Evolutionary conservation across 1,284 basidiomycete genomes (phyloP).

Genomic region (Fistulina hepatica): DNA sequence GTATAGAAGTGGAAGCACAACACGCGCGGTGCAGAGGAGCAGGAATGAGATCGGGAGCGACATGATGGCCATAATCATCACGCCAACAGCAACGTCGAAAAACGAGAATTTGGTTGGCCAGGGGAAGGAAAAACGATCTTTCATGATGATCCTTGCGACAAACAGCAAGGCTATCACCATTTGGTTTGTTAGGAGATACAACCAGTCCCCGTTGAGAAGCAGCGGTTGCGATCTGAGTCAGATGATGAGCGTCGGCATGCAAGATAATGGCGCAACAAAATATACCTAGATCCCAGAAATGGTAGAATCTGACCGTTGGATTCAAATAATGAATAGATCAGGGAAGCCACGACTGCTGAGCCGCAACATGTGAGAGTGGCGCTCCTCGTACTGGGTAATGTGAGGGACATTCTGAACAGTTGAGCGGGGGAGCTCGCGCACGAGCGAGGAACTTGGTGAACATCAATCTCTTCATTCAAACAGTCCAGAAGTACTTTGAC

Average conservation of each 20-base stretch:
- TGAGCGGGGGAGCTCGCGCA: neutral
- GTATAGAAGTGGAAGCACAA: slow-evolving; percentile 41
- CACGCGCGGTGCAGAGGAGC: slow-evolving; percentile 34
- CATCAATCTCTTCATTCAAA: too few relatives aligned
- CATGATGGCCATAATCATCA: slow-evolving; percentile 30
- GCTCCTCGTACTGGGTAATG: slow-evolving; percentile 2
- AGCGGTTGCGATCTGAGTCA: slow-evolving; percentile 11
- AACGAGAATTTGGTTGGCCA: slow-evolving; percentile 2
- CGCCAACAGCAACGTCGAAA: slow-evolving; percentile 23
- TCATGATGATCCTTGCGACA: slow-evolving; percentile 7
- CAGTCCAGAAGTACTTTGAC: neutral
- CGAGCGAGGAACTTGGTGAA: too few relatives aligned
- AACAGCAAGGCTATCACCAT: slow-evolving; percentile 6
- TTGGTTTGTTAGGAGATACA: slow-evolving; percentile 9
- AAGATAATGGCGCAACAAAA: neutral
- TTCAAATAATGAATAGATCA: slow-evolving; percentile 5
- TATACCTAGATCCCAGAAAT: slow-evolving; percentile 12
- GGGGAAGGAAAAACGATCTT: slow-evolving; percentile 11
- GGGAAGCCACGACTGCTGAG: slow-evolving; percentile 6
- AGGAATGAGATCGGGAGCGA: slow-evolving; percentile 28
- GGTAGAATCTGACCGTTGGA: slow-evolving; percentile 2
- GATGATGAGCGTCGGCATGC: neutral
- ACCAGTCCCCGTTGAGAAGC: slow-evolving; percentile 10
- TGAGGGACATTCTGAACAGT: slow-evolving; percentile 6
- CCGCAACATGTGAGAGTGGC: slow-evolving; percentile 7